Conservation (phyloP, 257 asterid species). For the Solanum peruvianum region DNA sequence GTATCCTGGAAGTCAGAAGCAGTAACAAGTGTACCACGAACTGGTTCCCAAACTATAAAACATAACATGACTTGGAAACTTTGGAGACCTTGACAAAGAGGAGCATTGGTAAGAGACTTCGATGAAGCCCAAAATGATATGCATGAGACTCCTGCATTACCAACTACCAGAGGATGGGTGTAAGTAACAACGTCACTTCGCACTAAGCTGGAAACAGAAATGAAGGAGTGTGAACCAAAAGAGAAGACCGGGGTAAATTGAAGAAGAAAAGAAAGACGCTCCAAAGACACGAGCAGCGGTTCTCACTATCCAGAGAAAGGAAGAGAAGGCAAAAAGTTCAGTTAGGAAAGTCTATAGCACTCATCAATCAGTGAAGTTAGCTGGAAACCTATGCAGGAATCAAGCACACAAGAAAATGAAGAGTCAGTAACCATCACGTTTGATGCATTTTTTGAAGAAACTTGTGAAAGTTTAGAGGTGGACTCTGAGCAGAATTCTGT, state of each 20-base stretch:
- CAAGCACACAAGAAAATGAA: conserved; percentile 1
- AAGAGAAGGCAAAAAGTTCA: conserved; percentile 18
- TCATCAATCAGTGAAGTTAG: conserved; percentile 59
- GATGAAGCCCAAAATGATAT: conserved; percentile 14
- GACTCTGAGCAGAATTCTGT: conserved; percentile 1
- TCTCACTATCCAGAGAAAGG: conserved; percentile 34
- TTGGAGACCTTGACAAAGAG: conserved; percentile 29
- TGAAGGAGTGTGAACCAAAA: conserved; percentile 20
- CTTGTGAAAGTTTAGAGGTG: conserved; percentile 8
- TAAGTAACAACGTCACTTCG: conserved; percentile 18
- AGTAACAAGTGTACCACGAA: conserved; percentile 38
- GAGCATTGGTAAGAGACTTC: conserved; percentile 1
- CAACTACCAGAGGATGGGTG: conserved; percentile 26
- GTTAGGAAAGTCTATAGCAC: conserved; percentile 24
- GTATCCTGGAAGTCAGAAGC: conserved; percentile 30
- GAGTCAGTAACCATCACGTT: not conserved
- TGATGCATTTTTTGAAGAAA: not conserved
- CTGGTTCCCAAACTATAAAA: conserved; percentile 39
- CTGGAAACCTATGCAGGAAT: conserved; percentile 20
- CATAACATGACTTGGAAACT: conserved; percentile 19
- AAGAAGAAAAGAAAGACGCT: conserved; percentile 13
- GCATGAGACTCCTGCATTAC: conserved; percentile 4
- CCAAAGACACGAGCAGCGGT: conserved; percentile 33
- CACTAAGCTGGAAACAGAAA: conserved; percentile 32
- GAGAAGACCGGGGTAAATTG: not conserved